Evolutionary conservation across 768 basidiomycete genomes (phyloP), one percentile per base, ranked within the genome.

Genomic region (Trametes sanguinea): DNA sequence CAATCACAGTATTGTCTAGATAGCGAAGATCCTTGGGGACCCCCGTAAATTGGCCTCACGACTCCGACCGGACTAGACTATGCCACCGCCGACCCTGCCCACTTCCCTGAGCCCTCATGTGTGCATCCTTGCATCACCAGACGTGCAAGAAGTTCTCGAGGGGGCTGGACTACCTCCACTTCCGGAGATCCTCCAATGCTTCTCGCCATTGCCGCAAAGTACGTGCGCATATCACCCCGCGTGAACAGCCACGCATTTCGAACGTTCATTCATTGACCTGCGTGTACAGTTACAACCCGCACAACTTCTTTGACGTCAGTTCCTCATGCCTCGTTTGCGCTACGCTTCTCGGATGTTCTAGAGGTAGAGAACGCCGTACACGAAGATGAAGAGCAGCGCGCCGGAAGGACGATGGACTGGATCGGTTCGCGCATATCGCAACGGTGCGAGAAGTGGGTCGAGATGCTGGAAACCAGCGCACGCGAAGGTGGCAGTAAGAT

Each of bases 161-260:
- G 69, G 78, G 2, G 80, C 85, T 8, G 82, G 83, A 1, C 75
- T 94, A 16, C 92, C 92, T 2, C 79, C 87, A 14, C 76, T 94
- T 13, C 84, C 85, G 37, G 80, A 88, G 66, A 83, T 94, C 59
- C 80, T 94, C 32, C 92, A 94, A 72, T 91, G 90, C 2, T 94
- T 94, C 68, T 90, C 90, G 2, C 92, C 92, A 10, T 77, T 94
- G 53, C 86, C 90, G 0, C 86, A 92, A 80, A 89, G 92, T 90
- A 72, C 51, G 74, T 71, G 27, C n/a, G 32, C 17, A 6, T 32
- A 29, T 57, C 51, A 44, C 16, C 66, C 47, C 54, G 10, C 43
- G 3, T 16, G 27, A 6, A 10, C 33, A 35, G 42, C 14, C 17
- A 48, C 17, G 11, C 39, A 61, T 62, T 27, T 62, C 57, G 40